Conservation (phyloP, 1,139 yeast genomes). For the Kodamaea ohmeri region DNA sequence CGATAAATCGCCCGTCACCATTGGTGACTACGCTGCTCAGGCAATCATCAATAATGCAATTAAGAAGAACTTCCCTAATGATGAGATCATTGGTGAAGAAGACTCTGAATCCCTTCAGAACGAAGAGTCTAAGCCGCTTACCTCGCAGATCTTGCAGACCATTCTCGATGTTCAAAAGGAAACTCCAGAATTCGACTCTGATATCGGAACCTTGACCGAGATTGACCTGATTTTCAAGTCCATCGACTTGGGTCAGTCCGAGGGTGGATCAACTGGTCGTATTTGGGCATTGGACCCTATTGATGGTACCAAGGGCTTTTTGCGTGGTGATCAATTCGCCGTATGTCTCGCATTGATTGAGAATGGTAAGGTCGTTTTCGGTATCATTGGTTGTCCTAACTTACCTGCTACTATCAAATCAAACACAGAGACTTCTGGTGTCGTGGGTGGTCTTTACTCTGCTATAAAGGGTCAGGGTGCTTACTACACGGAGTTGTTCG, state of each 20-base stretch:
- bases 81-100: slow-evolving; percentile 93
- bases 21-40: slow-evolving; percentile 96
- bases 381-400: slow-evolving; percentile 96
- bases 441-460: slow-evolving; percentile 67
- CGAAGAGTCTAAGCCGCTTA: slow-evolving; percentile 35
- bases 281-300: slow-evolving; percentile 98
- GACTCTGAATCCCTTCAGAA: slow-evolving; percentile 62
- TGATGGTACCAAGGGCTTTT: slow-evolving; percentile 96
- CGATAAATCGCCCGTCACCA: slow-evolving; percentile 92
- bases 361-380: slow-evolving; percentile 80
- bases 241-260: slow-evolving; percentile 75
- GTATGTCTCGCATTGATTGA: slow-evolving; percentile 89
- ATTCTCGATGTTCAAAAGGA: slow-evolving; percentile 44
- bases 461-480: slow-evolving; percentile 79
- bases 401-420: slow-evolving; percentile 52
- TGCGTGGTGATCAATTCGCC: slow-evolving; percentile 95
- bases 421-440: slow-evolving; percentile 37
- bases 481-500: slow-evolving; percentile 49
- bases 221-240: slow-evolving; percentile 55
- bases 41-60: slow-evolving; percentile 87
- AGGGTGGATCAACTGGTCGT: slow-evolving; percentile 76
- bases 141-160: slow-evolving; percentile 48
- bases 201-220: slow-evolving; percentile 43
- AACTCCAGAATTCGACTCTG: slow-evolving; percentile 22
- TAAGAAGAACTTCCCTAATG: slow-evolving; percentile 72